Conservation (phyloP, 306 rosid genomes). For the Carpinus fangiana region DNA sequence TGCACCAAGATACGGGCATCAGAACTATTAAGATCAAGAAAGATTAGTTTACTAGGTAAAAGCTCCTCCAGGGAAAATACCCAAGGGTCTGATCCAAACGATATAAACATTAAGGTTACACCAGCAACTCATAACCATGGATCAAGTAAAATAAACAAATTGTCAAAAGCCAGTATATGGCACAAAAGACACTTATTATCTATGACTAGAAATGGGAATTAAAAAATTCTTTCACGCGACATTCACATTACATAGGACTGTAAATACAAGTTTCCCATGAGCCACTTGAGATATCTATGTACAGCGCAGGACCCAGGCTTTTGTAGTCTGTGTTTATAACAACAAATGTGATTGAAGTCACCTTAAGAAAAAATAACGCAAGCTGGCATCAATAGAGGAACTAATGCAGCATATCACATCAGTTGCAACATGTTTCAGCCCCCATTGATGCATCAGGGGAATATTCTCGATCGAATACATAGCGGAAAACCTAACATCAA, state of each 20-base stretch:
- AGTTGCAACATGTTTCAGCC: conserved; percentile 43
- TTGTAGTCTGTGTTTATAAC: conserved; percentile 56
- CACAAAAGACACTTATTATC: conserved; percentile 39
- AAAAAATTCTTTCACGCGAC: conserved; percentile 42
- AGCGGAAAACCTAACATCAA: conserved; percentile 37
- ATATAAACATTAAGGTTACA: conserved; percentile 37
- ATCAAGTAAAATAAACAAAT: conserved; percentile 38
- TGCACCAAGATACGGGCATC: conserved; percentile 22
- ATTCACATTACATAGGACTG: conserved; percentile 59
- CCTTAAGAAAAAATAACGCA: conserved; percentile 54
- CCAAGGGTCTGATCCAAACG: conserved; percentile 35
- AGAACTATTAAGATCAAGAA: conserved; percentile 2
- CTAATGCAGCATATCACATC: conserved; percentile 44
- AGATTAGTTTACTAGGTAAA: conserved; percentile 18
- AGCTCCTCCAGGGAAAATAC: conserved; percentile 13
- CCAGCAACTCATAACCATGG: conserved; percentile 46
- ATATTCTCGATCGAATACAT: conserved; percentile 33
- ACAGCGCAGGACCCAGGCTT: conserved; percentile 68
- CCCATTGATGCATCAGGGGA: conserved; percentile 38
- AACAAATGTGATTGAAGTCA: conserved; percentile 59
- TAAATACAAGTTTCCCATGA: conserved; percentile 58
- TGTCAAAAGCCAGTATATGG: conserved; percentile 38
- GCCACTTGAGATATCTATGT: conserved; percentile 65
- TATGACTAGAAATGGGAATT: conserved; percentile 37
- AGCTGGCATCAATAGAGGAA: conserved; percentile 51